Percentiles rank a stretch among this genome's conserved stretches.
Conservation (phyloP, 192 early-diverging fungal genomes). For the Radiomyces spectabilis region DNA sequence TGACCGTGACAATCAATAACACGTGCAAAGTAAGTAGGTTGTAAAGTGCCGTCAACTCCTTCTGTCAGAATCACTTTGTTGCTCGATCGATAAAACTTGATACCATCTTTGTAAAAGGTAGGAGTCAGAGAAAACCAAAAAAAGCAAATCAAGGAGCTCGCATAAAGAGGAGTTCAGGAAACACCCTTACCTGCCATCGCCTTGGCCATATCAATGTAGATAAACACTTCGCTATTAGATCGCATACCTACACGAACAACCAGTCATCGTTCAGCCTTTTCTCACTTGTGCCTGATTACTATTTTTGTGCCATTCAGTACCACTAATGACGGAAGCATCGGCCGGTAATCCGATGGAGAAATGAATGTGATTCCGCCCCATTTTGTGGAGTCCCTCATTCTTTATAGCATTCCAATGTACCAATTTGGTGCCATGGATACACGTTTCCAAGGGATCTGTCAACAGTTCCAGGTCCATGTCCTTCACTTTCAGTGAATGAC, state of each 20-base stretch:
- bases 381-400: constrained; percentile 56
- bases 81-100: constrained; percentile 65
- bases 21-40: constrained; percentile 58
- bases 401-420: constrained; percentile 42
- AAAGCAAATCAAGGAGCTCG: background rate
- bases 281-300: too few relatives aligned
- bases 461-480: constrained; percentile 22
- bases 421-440: constrained; percentile 66
- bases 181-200: constrained; percentile 66
- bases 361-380: constrained; percentile 89
- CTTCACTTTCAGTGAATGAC: constrained; percentile 56
- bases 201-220: constrained; percentile 66
- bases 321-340: constrained; percentile 54
- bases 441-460: constrained; percentile 31
- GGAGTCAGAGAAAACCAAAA: constrained; percentile 1
- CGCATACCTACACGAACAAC: constrained; percentile 55
- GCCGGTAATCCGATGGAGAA: constrained; percentile 67
- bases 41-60: constrained; percentile 62
- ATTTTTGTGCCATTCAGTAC: too few relatives aligned
- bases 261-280: too few relatives aligned
- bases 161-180: too few relatives aligned
- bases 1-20: constrained; percentile 33
- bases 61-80: constrained; percentile 78
- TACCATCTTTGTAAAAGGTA: too few relatives aligned
- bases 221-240: constrained; percentile 54